Conservation (phyloP, 257 asterid genomes). For the Solanum corneliomulleri region DNA sequence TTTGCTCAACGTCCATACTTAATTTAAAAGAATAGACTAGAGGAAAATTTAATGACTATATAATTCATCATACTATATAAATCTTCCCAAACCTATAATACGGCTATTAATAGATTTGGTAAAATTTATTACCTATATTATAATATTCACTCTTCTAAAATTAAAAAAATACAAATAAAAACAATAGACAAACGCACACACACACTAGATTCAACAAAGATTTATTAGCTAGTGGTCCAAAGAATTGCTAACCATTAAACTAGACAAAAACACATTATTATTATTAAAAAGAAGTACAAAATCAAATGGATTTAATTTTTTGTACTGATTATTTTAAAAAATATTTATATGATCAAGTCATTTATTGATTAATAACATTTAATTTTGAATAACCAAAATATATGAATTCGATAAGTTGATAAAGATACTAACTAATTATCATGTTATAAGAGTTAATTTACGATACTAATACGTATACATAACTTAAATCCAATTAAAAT, state of each 20-base stretch:
- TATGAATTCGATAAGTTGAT: not conserved
- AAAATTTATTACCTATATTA: not conserved
- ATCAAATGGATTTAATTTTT: not conserved
- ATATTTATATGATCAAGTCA: not conserved
- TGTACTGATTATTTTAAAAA: not conserved
- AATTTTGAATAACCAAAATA: not conserved
- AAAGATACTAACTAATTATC: not conserved
- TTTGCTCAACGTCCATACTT: too few relatives aligned
- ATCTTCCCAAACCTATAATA: not conserved
- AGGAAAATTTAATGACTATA: too few relatives aligned
- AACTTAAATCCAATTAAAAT: too few relatives aligned
- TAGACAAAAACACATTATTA: not conserved
- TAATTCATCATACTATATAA: not conserved
- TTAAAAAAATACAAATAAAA: too few relatives aligned
- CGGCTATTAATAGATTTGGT: not conserved
- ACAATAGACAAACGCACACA: not conserved
- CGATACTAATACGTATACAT: not conserved
- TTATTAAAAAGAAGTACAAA: not conserved
- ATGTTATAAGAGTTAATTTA: not conserved
- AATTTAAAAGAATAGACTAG: too few relatives aligned
- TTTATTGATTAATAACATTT: too few relatives aligned
- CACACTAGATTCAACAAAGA: not conserved
- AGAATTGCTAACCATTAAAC: not conserved
- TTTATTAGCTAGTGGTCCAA: not conserved
- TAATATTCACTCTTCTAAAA: not conserved